Conservation (phyloP, 441 rosid genomes). For the Erysimum cheiri region DNA sequence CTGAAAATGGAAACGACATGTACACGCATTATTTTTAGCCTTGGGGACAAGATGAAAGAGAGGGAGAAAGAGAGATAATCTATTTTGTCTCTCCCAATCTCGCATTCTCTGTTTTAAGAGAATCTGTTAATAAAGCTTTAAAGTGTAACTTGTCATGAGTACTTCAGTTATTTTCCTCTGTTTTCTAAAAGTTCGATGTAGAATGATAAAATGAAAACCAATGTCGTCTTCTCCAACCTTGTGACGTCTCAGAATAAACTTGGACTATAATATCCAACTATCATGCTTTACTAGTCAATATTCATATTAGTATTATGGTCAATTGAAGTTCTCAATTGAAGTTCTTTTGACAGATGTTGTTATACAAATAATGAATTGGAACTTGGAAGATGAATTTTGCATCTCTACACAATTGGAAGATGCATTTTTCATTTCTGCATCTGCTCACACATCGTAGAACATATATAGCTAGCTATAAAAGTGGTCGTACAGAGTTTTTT, state of each 20-base stretch:
- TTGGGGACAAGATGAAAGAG: constrained; percentile 50
- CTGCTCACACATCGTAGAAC: constrained; percentile 36
- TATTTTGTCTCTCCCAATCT: constrained; percentile 10
- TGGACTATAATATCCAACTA: background rate
- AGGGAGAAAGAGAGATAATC: constrained; percentile 5
- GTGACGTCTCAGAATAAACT: background rate
- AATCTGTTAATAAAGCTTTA: constrained; percentile 27
- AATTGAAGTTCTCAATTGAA: constrained; percentile 2
- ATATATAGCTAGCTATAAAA: constrained; percentile 13
- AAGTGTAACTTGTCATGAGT: constrained; percentile 37
- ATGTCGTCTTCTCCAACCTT: background rate
- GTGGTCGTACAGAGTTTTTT: constrained; percentile 23
- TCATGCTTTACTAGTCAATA: background rate
- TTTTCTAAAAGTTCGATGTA: constrained; percentile 1
- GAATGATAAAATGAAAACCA: constrained; percentile 16
- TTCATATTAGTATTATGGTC: background rate
- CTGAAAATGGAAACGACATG: constrained; percentile 40
- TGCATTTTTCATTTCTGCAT: constrained; percentile 19
- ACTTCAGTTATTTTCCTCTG: background rate
- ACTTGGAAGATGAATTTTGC: no score
- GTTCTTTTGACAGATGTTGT: constrained; percentile 7
- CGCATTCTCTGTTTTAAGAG: constrained; percentile 18
- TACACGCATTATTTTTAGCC: constrained; percentile 65
- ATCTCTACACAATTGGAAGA: no score
- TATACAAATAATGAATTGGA: background rate